Evolutionary conservation across 179 eudicot species (phyloP).

Genomic region (Monotropa hypopitys): DNA sequence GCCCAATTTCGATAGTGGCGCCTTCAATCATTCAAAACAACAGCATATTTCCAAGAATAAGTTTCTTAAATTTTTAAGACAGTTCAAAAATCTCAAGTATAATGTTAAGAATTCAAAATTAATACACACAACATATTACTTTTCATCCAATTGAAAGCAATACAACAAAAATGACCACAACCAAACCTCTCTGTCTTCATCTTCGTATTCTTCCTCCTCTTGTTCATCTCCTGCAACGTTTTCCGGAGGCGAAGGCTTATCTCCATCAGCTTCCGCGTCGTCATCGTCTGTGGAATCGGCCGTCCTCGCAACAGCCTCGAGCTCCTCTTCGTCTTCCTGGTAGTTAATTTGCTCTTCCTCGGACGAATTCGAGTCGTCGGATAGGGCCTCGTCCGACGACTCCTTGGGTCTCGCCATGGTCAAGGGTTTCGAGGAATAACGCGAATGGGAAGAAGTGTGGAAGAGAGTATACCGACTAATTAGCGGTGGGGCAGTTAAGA

Average conservation of each 20-base stretch:
- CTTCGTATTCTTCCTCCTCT: slow-evolving; percentile 29
- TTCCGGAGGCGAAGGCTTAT: slow-evolving; percentile 8
- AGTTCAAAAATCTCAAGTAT: not conserved
- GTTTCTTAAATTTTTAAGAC: not conserved
- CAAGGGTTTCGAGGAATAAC: not conserved
- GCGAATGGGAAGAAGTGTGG: not conserved
- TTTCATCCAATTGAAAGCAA: not conserved
- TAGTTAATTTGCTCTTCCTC: slow-evolving; percentile 31
- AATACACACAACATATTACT: not conserved
- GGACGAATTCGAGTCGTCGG: slow-evolving; percentile 27
- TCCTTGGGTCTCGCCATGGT: slow-evolving; percentile 12
- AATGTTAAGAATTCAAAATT: not conserved
- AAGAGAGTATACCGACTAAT: not conserved
- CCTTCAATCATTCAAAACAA: not conserved
- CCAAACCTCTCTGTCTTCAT: not conserved
- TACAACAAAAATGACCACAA: not conserved
- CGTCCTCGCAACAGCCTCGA: slow-evolving; percentile 66
- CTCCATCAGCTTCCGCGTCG: slow-evolving; percentile 18
- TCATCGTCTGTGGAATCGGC: slow-evolving; percentile 41
- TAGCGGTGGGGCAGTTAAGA: no score
- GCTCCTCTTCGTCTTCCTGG: slow-evolving; percentile 76
- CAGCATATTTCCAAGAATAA: not conserved
- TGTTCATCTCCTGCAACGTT: slow-evolving; percentile 18
- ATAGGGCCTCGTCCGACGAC: slow-evolving; percentile 20
- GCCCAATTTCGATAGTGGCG: not conserved